phyloP scores from a whole-genome alignment of 2,329 filamentous ascomycete genomes.

The Diaporthe citrichinensis region DNA sequence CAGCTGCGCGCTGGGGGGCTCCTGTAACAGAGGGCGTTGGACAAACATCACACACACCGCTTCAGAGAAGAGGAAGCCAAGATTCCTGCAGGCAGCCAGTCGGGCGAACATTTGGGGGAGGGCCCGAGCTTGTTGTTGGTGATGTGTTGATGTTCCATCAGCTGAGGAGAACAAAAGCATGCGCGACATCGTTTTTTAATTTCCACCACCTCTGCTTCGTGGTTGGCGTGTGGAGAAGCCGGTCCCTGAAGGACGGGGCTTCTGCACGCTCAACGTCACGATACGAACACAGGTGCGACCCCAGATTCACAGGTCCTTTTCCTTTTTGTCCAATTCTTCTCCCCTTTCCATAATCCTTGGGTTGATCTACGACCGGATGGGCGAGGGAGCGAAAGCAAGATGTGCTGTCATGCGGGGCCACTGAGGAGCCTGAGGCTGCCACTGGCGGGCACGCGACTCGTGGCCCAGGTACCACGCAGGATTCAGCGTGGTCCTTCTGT shows the following conservation, averaged over 20 bases:
- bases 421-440: neutral
- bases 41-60: conserved; percentile 22
- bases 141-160: conserved; percentile 12
- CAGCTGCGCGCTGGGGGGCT: neutral
- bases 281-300: conserved; percentile 27
- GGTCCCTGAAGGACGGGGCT: neutral
- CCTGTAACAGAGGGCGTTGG: neutral
- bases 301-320: neutral
- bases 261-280: neutral
- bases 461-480: conserved; percentile 15
- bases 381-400: conserved; percentile 20
- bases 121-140: conserved; percentile 18
- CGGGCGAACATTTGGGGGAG: neutral
- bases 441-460: conserved; percentile 20
- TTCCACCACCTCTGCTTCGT: neutral
- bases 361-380: conserved; percentile 5
- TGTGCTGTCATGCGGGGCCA: neutral
- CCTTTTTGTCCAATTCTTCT: neutral
- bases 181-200: conserved; percentile 21
- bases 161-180: conserved; percentile 17
- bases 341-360: conserved; percentile 8
- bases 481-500: conserved; percentile 4
- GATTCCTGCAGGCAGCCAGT: conserved; percentile 1
- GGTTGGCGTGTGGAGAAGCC: conserved; percentile 13
- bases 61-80: neutral